A percentile compares a stretch with the other conserved stretches of the same genome.
Conservation (phyloP, 768 basidiomycete genomes). For the Rhizopogon sp. region DNA sequence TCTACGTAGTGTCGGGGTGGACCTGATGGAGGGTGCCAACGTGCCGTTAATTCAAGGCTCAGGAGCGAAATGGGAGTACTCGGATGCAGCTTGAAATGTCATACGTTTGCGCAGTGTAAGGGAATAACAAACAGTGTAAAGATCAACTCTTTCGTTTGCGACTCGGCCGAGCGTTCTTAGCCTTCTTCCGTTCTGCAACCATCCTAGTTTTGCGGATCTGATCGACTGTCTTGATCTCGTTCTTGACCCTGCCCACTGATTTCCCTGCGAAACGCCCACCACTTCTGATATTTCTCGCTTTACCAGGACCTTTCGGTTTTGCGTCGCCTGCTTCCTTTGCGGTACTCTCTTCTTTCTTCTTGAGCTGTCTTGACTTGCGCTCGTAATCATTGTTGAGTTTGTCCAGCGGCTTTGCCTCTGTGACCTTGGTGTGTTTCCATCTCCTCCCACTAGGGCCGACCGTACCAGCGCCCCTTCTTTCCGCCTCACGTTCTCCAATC, state of each 20-base stretch:
- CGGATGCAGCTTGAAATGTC: slow-evolving; percentile 29
- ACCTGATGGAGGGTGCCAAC: slow-evolving; percentile 57
- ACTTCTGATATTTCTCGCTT: slow-evolving; percentile 26
- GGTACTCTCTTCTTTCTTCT: slow-evolving; percentile 45
- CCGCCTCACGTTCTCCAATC: slow-evolving; percentile 77
- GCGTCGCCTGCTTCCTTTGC: slow-evolving; percentile 20
- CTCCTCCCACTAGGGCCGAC: slow-evolving; percentile 42
- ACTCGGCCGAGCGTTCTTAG: slow-evolving; percentile 78
- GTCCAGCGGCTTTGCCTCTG: slow-evolving; percentile 71
- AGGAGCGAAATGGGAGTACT: slow-evolving; percentile 81
- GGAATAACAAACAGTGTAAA: background rate
- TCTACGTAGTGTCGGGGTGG: slow-evolving; percentile 75
- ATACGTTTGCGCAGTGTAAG: background rate
- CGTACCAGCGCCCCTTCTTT: slow-evolving; percentile 23
- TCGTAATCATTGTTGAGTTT: slow-evolving; percentile 70
- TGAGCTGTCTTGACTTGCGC: slow-evolving; percentile 58
- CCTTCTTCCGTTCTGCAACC: slow-evolving; percentile 55
- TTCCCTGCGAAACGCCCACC: slow-evolving; percentile 53
- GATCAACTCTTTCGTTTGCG: slow-evolving; percentile 26
- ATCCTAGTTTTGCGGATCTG: slow-evolving; percentile 81
- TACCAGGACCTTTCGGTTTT: slow-evolving; percentile 23
- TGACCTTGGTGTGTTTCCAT: slow-evolving; percentile 69
- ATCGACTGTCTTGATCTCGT: slow-evolving; percentile 80
- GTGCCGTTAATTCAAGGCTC: slow-evolving; percentile 51
- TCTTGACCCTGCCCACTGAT: slow-evolving; percentile 60